Evolutionary conservation across 1,284 basidiomycete genomes (phyloP).

Genomic region (Puccinia hordei): DNA sequence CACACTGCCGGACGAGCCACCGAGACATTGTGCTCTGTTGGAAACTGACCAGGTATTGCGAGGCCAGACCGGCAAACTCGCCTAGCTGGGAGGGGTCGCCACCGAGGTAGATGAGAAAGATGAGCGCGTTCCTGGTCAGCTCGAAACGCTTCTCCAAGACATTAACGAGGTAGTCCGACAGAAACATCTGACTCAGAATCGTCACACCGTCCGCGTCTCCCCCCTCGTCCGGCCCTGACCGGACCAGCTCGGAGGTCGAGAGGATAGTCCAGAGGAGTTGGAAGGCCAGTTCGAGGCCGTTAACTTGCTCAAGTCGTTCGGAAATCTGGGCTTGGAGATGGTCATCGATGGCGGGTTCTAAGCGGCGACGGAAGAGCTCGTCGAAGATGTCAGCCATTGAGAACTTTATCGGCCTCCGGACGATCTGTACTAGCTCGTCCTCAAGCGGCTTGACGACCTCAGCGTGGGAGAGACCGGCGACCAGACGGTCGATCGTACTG

Average conservation of each 20-base stretch:
- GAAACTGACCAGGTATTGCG: constrained; percentile 56
- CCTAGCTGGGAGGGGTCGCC: constrained; percentile 19
- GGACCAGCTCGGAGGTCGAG: constrained; percentile 36
- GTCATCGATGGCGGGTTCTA: constrained; percentile 37
- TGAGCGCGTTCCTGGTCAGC: constrained; percentile 58
- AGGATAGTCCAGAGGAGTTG: constrained; percentile 39
- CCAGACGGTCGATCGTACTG: constrained; percentile 18
- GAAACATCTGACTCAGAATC: constrained; percentile 58
- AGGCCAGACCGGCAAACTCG: constrained; percentile 20
- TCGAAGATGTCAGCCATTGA: constrained; percentile 30
- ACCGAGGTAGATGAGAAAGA: constrained; percentile 59
- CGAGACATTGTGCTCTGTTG: constrained; percentile 58
- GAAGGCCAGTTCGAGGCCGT: constrained; percentile 31
- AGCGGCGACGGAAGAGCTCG: constrained; percentile 38
- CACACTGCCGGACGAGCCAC: constrained; percentile 58
- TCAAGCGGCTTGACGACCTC: constrained; percentile 37
- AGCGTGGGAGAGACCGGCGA: constrained; percentile 1
- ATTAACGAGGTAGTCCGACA: constrained; percentile 56
- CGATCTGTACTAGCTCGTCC: constrained; percentile 38
- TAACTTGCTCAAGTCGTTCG: background rate
- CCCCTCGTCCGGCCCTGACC: constrained; percentile 27
- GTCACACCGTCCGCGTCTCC: constrained; percentile 19
- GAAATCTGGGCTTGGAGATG: constrained; percentile 6
- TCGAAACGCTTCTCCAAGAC: constrained; percentile 57
- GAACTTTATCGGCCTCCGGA: constrained; percentile 31